phyloP scores from a whole-genome alignment of 345 rosid species.

The Pistacia atlantica region DNA sequence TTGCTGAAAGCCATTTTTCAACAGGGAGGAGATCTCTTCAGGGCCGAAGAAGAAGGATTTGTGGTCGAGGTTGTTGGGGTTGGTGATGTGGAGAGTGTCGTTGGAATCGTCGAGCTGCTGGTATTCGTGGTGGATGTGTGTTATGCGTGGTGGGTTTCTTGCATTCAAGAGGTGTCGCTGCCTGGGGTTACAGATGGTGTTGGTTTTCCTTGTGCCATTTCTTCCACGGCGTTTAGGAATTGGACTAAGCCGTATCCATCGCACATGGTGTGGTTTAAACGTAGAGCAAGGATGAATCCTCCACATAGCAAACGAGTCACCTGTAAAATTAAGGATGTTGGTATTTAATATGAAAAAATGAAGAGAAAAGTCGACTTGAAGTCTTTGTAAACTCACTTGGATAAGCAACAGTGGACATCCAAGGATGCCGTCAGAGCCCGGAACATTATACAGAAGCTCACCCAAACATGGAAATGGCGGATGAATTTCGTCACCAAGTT shows the following conservation, averaged over 20 bases:
- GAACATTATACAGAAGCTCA: constrained; percentile 16
- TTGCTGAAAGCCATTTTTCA: too few species aligned
- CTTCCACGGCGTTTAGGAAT: constrained; percentile 12
- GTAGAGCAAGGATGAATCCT: constrained; percentile 15
- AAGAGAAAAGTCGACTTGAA: not conserved
- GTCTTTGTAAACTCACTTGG: constrained; percentile 3
- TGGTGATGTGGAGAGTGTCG: not conserved
- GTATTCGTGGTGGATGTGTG: constrained; percentile 14
- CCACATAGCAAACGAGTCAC: constrained; percentile 22
- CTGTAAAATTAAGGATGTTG: too few species aligned
- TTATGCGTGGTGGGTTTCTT: constrained; percentile 10
- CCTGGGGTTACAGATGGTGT: constrained; percentile 11
- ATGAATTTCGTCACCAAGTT: not conserved
- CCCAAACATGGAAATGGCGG: not conserved
- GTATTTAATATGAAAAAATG: too few species aligned
- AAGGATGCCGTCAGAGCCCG: constrained; percentile 9
- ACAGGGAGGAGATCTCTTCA: constrained; percentile 1
- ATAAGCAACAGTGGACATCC: constrained; percentile 5
- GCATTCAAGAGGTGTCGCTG: constrained; percentile 14
- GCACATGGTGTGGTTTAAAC: constrained; percentile 15
- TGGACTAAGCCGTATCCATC: constrained; percentile 4
- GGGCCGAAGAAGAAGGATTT: constrained; percentile 27
- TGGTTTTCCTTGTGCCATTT: constrained; percentile 6
- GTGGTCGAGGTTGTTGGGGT: not conserved
- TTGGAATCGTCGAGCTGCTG: not conserved